phyloP scores from a whole-genome alignment of 352 stramenopile species.

The Phytophthora tentaculata region DNA sequence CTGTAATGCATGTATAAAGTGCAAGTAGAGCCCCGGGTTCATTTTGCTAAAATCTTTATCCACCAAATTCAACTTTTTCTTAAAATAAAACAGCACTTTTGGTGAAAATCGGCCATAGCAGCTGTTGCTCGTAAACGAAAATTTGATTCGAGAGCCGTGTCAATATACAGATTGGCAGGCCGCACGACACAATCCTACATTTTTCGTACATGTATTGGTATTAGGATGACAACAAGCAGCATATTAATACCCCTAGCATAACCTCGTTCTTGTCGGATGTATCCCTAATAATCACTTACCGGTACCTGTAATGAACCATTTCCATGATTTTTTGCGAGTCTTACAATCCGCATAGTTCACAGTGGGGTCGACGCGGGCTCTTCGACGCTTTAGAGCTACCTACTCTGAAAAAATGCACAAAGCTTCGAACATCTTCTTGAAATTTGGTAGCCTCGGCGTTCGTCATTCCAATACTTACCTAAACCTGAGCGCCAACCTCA shows the following conservation, averaged over 20 bases:
- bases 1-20: no score
- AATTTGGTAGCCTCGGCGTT: constrained; percentile 16
- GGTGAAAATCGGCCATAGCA: constrained; percentile 24
- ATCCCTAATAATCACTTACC: no score
- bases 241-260: neutral
- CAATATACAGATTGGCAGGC: constrained; percentile 33
- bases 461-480: constrained; percentile 25
- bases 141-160: constrained; percentile 33
- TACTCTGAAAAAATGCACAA: constrained; percentile 2
- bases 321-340: no score
- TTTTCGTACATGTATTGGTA: constrained; percentile 16
- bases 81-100: constrained; percentile 7
- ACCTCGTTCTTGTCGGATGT: no score
- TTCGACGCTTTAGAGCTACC: neutral
- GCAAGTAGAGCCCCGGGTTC: no score
- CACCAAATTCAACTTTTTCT: constrained; percentile 8
- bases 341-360: no score
- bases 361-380: no score
- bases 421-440: constrained; percentile 14
- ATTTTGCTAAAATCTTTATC: constrained; percentile 1
- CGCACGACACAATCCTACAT: constrained; percentile 35
- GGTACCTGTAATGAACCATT: no score
- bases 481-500: constrained; percentile 7
- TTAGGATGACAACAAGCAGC: neutral
- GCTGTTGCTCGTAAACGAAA: constrained; percentile 24